A percentile compares a stretch with the other conserved stretches of the same genome.
phyloP scores from a whole-genome alignment of 192 early-diverging fungal species.

The Mortierella antarctica region DNA sequence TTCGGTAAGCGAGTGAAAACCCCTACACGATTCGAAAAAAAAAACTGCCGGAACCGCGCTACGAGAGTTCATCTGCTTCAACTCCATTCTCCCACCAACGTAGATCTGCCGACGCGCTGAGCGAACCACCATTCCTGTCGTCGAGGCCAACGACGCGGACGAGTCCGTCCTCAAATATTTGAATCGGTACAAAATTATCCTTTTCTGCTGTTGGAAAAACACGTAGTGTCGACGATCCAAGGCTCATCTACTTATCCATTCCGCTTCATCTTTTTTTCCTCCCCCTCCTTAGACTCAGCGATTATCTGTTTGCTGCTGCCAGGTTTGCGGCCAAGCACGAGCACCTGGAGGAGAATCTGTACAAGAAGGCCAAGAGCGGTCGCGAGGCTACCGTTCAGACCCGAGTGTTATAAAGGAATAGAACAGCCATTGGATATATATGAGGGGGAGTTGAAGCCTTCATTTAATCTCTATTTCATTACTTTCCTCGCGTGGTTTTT shows the following conservation, averaged over 20 bases:
- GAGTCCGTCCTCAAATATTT: constrained; percentile 72
- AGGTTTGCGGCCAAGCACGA: constrained; percentile 81
- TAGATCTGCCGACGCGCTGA: constrained; percentile 86
- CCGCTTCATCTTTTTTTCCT: background rate
- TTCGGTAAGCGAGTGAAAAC: constrained; percentile 58
- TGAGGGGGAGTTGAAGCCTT: background rate
- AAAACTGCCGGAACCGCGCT: background rate
- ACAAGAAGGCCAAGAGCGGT: constrained; percentile 62
- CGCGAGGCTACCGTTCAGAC: constrained; percentile 42
- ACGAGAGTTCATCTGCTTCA: background rate
- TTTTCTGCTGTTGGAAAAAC: background rate
- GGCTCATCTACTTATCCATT: background rate
- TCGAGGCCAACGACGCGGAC: constrained; percentile 67
- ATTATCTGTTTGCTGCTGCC: constrained; percentile 92
- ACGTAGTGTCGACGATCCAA: background rate
- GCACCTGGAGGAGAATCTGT: constrained; percentile 80
- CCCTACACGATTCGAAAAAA: background rate
- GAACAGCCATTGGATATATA: background rate
- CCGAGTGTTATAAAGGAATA: constrained; percentile 6
- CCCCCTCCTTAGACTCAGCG: constrained; percentile 69
- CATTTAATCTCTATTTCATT: background rate
- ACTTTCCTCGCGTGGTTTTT: background rate
- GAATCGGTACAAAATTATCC: constrained; percentile 61
- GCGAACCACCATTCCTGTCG: constrained; percentile 79
- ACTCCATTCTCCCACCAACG: background rate